A percentile compares a stretch with the other conserved stretches of the same genome.
Evolutionary conservation across 2,329 filamentous ascomycete genomes (phyloP).

Genomic region (Fusarium multiceps): DNA sequence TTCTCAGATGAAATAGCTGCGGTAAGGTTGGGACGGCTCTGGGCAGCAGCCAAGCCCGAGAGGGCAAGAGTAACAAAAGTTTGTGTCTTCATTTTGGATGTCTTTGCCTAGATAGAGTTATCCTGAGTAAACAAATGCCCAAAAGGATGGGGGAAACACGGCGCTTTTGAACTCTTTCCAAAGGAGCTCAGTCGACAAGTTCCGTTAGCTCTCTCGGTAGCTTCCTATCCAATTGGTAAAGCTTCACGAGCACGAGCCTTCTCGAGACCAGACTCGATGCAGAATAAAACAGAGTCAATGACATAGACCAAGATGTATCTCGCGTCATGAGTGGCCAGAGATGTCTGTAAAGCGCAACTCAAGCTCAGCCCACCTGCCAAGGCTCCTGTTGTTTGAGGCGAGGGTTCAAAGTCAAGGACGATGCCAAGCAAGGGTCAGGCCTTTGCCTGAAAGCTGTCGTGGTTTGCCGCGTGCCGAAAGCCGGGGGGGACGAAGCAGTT

Average conservation of each 20-base stretch:
- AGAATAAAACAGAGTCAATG: conserved; percentile 37
- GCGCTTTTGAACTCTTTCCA: conserved; percentile 18
- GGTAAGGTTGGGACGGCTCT: conserved; percentile 39
- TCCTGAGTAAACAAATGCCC: neutral
- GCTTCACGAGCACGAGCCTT: conserved; percentile 15
- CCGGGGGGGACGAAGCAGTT: conserved; percentile 4
- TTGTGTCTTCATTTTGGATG: conserved; percentile 39
- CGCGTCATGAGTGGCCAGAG: conserved; percentile 32
- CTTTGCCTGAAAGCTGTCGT: conserved; percentile 2
- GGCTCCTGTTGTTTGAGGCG: conserved; percentile 8
- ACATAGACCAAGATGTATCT: conserved; percentile 38
- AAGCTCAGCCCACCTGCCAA: conserved; percentile 29
- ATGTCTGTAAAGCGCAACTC: conserved; percentile 14
- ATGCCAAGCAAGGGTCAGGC: conserved; percentile 2
- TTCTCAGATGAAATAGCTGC: conserved; percentile 44
- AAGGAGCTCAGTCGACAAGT: neutral
- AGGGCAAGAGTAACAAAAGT: conserved; percentile 35
- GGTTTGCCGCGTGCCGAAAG: conserved; percentile 24
- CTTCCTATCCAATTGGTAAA: conserved; percentile 27
- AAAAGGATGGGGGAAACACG: neutral
- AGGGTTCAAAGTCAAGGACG: neutral
- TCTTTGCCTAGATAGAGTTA: conserved; percentile 11
- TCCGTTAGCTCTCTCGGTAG: conserved; percentile 13
- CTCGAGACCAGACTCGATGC: conserved; percentile 20
- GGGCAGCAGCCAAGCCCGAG: conserved; percentile 35